phyloP scores from a whole-genome alignment of 176 grass and related monocot species.

The Thalia dealbata region DNA sequence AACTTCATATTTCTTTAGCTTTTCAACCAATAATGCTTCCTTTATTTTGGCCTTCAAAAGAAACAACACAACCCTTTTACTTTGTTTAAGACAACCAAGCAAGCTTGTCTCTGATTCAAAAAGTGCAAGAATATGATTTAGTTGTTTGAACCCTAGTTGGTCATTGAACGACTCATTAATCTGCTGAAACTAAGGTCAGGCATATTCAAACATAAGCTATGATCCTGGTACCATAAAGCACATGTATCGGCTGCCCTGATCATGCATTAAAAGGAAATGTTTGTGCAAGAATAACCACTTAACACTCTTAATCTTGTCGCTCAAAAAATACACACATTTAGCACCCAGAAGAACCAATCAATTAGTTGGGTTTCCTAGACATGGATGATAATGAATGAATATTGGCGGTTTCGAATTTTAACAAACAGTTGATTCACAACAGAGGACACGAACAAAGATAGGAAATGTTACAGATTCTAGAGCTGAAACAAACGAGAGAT shows the following conservation, averaged over 20 bases:
- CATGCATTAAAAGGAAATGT: not conserved
- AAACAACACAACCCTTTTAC: constrained; percentile 8
- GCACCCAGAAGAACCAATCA: no score
- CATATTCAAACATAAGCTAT: not conserved
- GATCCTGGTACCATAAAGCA: not conserved
- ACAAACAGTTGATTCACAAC: not conserved
- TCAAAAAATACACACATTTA: no score
- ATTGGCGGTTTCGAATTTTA: not conserved
- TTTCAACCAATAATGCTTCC: constrained; percentile 61
- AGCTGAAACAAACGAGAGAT: not conserved
- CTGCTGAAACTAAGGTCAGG: not conserved
- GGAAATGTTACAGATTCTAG: not conserved
- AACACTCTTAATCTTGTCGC: not conserved
- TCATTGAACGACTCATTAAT: not conserved
- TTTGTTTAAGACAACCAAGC: not conserved
- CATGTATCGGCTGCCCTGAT: not conserved
- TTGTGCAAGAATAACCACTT: not conserved
- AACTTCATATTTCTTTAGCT: constrained; percentile 71
- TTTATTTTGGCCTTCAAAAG: constrained; percentile 70
- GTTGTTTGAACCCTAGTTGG: not conserved
- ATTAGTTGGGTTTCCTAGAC: not conserved
- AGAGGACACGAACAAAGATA: not conserved
- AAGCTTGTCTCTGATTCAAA: not conserved
- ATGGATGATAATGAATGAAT: not conserved
- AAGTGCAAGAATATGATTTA: not conserved